Conservation (phyloP, 495 filamentous ascomycete genomes). For the Sabuloglossum arenarium region DNA sequence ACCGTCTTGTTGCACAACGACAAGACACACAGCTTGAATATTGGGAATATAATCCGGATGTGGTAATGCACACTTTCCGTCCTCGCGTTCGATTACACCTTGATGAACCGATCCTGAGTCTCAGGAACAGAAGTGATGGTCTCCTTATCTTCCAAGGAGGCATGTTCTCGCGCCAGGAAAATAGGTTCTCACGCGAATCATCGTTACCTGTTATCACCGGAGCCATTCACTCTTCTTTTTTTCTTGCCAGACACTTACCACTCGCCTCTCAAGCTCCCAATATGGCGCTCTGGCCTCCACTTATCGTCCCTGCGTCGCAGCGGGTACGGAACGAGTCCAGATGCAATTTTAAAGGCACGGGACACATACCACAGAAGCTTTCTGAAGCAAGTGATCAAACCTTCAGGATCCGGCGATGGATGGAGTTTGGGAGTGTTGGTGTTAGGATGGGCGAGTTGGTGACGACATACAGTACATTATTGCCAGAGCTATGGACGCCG, state of each 20-base stretch:
- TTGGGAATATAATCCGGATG: constrained; percentile 45
- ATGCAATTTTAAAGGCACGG: constrained; percentile 17
- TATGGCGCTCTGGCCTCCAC: constrained; percentile 55
- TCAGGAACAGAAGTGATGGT: too few relatives aligned
- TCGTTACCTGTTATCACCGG: not conserved
- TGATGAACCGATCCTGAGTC: constrained; percentile 45
- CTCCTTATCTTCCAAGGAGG: too few relatives aligned
- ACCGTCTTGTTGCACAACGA: constrained; percentile 48
- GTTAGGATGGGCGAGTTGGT: constrained; percentile 37
- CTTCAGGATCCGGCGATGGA: constrained; percentile 59
- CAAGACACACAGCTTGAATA: constrained; percentile 25
- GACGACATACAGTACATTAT: constrained; percentile 56
- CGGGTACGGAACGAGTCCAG: constrained; percentile 28
- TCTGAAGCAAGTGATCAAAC: constrained; percentile 36
- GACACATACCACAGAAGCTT: constrained; percentile 21
- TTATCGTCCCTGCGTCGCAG: constrained; percentile 37
- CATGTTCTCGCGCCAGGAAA: too few relatives aligned
- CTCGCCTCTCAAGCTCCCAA: constrained; percentile 13
- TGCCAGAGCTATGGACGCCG: constrained; percentile 49
- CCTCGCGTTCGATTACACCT: constrained; percentile 47
- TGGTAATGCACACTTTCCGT: constrained; percentile 53
- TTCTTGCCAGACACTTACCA: constrained; percentile 24
- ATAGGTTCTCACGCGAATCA: not conserved
- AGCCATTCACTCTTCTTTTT: constrained; percentile 24
- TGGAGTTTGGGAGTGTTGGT: constrained; percentile 25